phyloP scores from a whole-genome alignment of 1,139 yeast species.

The Kodamaea ohmeri region DNA sequence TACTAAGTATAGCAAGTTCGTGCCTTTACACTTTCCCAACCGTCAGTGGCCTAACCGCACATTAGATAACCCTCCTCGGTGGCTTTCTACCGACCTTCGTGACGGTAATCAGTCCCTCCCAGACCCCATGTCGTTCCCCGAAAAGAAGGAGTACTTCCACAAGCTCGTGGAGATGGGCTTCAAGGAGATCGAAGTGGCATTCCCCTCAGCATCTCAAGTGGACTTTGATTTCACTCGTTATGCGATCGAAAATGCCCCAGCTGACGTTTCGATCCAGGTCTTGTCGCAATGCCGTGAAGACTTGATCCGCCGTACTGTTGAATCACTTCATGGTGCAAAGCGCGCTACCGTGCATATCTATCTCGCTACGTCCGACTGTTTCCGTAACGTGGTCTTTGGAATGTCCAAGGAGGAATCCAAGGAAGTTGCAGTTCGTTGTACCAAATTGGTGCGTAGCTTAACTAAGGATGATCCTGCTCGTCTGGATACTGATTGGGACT shows the following conservation, averaged over 20 bases:
- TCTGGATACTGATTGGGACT: constrained; percentile 77
- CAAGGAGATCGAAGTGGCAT: constrained; percentile 95
- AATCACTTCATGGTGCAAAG: constrained; percentile 84
- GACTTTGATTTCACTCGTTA: constrained; percentile 94
- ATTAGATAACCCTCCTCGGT: constrained; percentile 82
- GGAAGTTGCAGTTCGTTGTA: constrained; percentile 76
- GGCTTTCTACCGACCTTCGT: constrained; percentile 94
- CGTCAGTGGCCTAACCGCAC: constrained; percentile 86
- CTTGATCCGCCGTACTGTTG: constrained; percentile 83
- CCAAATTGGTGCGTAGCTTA: constrained; percentile 73
- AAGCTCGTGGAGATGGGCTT: constrained; percentile 88
- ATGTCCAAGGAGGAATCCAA: constrained; percentile 78
- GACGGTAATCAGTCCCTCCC: constrained; percentile 98
- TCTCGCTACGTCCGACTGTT: constrained; percentile 87
- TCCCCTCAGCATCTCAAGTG: constrained; percentile 93
- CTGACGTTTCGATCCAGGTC: constrained; percentile 88
- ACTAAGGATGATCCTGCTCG: constrained; percentile 85
- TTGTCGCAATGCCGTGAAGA: constrained; percentile 91
- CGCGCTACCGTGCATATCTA: constrained; percentile 88
- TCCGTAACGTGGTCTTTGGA: constrained; percentile 88
- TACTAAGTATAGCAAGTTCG: constrained; percentile 67
- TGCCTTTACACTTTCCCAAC: constrained; percentile 63
- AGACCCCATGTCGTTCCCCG: constrained; percentile 91
- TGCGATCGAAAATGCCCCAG: constrained; percentile 91
- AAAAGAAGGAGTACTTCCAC: constrained; percentile 83